Base-by-base conservation (phyloP, 805 yeast genomes). In the Teunomyces lycoperdinae region DNA sequence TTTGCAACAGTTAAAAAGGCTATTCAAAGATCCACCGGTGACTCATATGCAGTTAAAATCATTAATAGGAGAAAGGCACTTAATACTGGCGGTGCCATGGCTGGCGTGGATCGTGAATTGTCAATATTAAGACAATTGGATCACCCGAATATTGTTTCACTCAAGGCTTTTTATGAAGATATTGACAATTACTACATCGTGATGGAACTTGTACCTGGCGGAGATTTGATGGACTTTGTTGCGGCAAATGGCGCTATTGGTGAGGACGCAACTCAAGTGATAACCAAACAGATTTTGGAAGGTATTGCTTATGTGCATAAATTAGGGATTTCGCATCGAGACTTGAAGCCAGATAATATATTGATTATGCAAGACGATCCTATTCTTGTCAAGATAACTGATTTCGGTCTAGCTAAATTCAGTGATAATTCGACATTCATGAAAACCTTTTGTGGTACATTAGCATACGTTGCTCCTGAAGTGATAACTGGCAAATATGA, bases 391-490 rank as follows among this genome's bases (percentile, higher is more conserved):
- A 94, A 94, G 62, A 87, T 94, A 34, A 88, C 97, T 3, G 99
- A 94, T 68, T 94, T 94, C 69, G 99, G 99, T 0, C 73, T 94
- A 40, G 99, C 99, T 0, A 94, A 94, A 66, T 83, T 89, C 26
- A 83, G 90, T 52, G 94, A 86, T 49, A 83, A 83, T 45, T 86
- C 90, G 8, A 82, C 96, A 1, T 83, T 87, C 52, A 85, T 94
- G 87, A 91, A 89, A 63, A 92, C 99, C 0, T 94, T 94, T 58
- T 94, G 99, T 69, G 99, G 99, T 1, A 94, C 99, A 0, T 66
- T 94, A 53, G 97, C 98, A 1, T 94, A 94, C 60, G 86, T 94
- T 43, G 99, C 99, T 0, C 99, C 99, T 0, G 99, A 94, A 64
- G 89, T 94, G 6, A 77, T 80, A 28, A 73, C 80, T 4, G 84